Base-by-base conservation (phyloP, 2,329 filamentous ascomycete genomes). In the Penicillium sp. region DNA sequence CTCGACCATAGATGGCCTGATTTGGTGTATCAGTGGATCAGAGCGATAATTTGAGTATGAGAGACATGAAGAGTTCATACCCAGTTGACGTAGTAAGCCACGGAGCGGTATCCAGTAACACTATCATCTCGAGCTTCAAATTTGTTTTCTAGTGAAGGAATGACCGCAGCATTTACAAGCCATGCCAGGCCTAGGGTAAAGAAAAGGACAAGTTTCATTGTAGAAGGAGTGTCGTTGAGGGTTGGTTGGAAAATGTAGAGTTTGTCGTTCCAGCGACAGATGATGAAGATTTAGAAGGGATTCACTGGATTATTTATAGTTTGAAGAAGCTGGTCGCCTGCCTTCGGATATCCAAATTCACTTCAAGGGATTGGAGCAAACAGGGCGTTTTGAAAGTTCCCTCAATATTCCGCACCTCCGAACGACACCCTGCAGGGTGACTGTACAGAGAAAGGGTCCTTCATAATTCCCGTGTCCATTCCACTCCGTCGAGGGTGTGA, bases 1-100 rank as follows among this genome's bases (percentile, higher is more conserved):
- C 89, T 54, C 93, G 86, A 35, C 81, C 91, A 74, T 97, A 97
- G 65, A 96, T 93, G 62, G 90, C 90, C 91, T 81, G 44, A 1
- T 41, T 22, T 41, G 9, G 10, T 21, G 6, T 13, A 9, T 41
- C 19, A 41, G 10, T 41, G 19, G 39, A 22, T 14, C 16, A 8
- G 13, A 14, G 21, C 11, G n/a, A 22, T 24, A 2, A 21, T n/a
- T 5, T 2, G 7, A 22, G 11, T 13, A 31, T 24, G 9, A 21
- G 9, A n/a, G 19, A 9, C 3, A 9, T 27, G 6, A 9, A 13
- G 3, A n/a, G 24, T 45, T 59, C 68, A 41, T 39, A 77, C 78
- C 78, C 76, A 80, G 61, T 79, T 78, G 27, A 78, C 77, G 39
- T 22, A 41, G 48, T 41, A 41, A 14, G 39, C 39, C 11, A 41